phyloP scores from a whole-genome alignment of 2,329 filamentous ascomycete genomes.

The Colletotrichum incanum region DNA sequence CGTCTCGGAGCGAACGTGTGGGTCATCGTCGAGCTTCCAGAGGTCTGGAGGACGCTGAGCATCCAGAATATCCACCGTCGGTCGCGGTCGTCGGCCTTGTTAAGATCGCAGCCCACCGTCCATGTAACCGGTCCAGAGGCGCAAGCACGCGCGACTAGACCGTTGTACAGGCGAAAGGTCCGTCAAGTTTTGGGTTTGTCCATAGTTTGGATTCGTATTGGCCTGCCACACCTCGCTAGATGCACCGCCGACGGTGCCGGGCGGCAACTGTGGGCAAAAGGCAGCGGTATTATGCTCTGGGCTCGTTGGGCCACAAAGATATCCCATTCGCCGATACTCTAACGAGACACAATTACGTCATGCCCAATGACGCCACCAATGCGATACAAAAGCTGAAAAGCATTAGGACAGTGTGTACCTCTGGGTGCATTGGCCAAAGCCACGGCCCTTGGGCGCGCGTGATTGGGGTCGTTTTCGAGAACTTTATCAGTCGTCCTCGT shows the following conservation, averaged over 20 bases:
- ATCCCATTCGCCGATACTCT: conserved; percentile 24
- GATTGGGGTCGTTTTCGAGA: conserved; percentile 31
- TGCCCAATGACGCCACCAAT: conserved; percentile 35
- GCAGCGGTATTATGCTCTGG: conserved; percentile 8
- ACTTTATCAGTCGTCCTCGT: conserved; percentile 38
- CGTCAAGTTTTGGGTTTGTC: conserved; percentile 9
- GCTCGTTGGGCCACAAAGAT: conserved; percentile 15
- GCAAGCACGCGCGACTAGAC: not conserved
- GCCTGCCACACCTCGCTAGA: not conserved
- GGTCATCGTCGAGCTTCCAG: not conserved
- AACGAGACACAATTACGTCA: conserved; percentile 39
- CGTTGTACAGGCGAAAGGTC: not conserved
- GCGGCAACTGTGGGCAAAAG: conserved; percentile 1
- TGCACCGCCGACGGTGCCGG: conserved; percentile 31
- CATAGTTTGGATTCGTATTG: not conserved
- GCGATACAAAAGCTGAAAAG: conserved; percentile 17
- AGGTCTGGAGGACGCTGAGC: not conserved
- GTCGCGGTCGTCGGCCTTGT: not conserved
- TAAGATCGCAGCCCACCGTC: conserved; percentile 10
- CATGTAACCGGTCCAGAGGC: conserved; percentile 1
- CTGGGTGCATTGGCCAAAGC: conserved; percentile 18
- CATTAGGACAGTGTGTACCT: conserved; percentile 31
- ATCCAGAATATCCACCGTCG: not conserved
- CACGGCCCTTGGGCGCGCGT: conserved; percentile 14
- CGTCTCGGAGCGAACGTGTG: conserved; percentile 19